Evolutionary conservation across 371 early-diverging fungal species (phyloP), one percentile per base, ranked within the genome.

Genomic region (Furculomyces boomerangus): DNA sequence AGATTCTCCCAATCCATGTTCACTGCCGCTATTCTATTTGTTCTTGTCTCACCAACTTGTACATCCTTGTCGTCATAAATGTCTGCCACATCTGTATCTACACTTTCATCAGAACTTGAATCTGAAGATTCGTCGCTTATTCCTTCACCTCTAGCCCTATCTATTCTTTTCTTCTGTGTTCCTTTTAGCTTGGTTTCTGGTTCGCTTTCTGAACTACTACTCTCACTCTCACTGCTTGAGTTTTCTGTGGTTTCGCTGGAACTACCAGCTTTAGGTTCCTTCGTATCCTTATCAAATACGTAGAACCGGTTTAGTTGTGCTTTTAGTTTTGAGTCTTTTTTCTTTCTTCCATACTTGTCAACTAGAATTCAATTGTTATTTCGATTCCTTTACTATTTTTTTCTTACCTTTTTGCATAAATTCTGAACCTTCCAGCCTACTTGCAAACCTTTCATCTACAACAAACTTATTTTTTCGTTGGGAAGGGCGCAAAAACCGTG

Each of bases 1-100:
- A 92, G 72, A 47, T 91, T 79, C 59, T 93, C 93, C 99, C 99
- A 95, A 70, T 98, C 99, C 80, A 98, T 67, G 60, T 95, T 94
- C 22, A 98, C 88, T 20, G 81, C 77, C 14, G 96, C 98, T 50
- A 98, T 75, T 26, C 99, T 74, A 26, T 70, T 68, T 0, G 96
- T 85, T 49, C 87, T 5, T 13, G 13, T 18, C 31, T 51, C 52
- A 22, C 30, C 20, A 2, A n/a, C 14, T n/a, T 64, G 63, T n/a
- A 35, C 50, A 29, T 63, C 62, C 2, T 25, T 51, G 18, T 47
- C 57, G 0, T 58, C 63, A 16, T 55, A 71, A 20, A 63, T 57
- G 18, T 53, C 57, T 25, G 60, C 59, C 16, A 58, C 69, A 29
- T 76, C 68, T 20, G 73, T 76, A 14, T 79, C 76, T 2, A 77